A percentile compares a stretch with the other conserved stretches of the same genome.
These are phyloP conservation scores for Fusarium compactum DNA, from an alignment of 2,329 filamentous ascomycete genomes.

Conservation along the genomic window DNA sequence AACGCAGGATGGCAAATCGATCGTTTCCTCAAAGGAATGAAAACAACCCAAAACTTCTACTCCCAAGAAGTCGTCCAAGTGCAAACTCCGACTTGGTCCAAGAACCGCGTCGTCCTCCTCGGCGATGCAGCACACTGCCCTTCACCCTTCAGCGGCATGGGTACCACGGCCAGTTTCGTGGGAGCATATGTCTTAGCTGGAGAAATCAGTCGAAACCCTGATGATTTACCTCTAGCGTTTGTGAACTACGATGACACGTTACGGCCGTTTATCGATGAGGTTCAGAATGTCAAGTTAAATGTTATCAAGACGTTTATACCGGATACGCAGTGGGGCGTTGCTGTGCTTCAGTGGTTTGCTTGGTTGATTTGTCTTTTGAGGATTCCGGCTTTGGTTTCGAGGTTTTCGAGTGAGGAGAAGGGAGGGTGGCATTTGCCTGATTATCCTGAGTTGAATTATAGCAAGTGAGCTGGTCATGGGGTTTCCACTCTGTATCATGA, in stretches of 20 bases:
- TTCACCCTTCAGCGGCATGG: constrained; percentile 35
- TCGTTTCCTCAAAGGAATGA: constrained; percentile 28
- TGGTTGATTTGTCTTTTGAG: constrained; percentile 29
- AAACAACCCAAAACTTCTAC: constrained; percentile 29
- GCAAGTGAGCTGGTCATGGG: background rate
- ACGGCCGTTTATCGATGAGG: constrained; percentile 22
- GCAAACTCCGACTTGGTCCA: constrained; percentile 17
- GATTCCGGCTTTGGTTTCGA: constrained; percentile 19
- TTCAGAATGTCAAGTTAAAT: constrained; percentile 28
- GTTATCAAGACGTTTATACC: constrained; percentile 11
- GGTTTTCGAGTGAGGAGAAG: constrained; percentile 31
- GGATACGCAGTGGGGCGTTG: constrained; percentile 16
- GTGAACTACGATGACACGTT: constrained; percentile 27
- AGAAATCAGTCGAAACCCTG: constrained; percentile 22
- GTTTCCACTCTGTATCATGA: background rate
- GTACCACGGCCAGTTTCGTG: constrained; percentile 22
- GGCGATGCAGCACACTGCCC: constrained; percentile 33
- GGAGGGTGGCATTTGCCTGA: constrained; percentile 27
- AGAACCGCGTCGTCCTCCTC: constrained; percentile 11
- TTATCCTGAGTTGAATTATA: constrained; percentile 14
- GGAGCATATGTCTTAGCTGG: constrained; percentile 33
- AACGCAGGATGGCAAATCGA: constrained; percentile 26
- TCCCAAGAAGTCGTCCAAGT: constrained; percentile 33
- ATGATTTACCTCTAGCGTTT: constrained; percentile 17
- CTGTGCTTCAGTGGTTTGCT: constrained; percentile 26